Conservation (phyloP, 2,329 filamentous ascomycete species). For the Capronia epimyces region DNA sequence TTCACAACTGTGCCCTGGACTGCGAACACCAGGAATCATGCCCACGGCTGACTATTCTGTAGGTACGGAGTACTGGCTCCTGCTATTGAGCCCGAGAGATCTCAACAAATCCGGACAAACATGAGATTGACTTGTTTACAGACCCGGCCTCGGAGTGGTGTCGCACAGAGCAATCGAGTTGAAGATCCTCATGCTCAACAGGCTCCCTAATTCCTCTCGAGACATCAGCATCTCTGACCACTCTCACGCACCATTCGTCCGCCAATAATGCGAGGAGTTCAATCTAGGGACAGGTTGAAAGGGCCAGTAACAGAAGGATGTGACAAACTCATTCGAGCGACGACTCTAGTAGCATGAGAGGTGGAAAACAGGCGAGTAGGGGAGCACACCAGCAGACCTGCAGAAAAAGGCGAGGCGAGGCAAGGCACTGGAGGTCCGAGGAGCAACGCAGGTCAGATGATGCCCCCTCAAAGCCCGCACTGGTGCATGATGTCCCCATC, state of each 20-base stretch:
- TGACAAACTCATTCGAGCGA: not conserved
- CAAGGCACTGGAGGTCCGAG: not conserved
- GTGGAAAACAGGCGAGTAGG: not conserved
- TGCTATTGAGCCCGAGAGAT: not conserved
- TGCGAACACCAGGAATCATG: too few species aligned
- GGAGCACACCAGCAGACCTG: slow-evolving; percentile 4
- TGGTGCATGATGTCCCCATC: slow-evolving; percentile 19
- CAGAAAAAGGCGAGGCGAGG: not conserved
- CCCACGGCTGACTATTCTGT: too few species aligned
- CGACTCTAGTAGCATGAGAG: not conserved
- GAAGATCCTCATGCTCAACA: not conserved
- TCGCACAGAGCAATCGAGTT: not conserved
- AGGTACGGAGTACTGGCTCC: not conserved
- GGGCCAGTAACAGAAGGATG: not conserved
- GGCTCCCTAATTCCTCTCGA: not conserved
- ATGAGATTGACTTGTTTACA: not conserved
- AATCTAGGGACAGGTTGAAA: not conserved
- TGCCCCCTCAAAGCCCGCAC: slow-evolving; percentile 14
- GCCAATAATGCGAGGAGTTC: not conserved
- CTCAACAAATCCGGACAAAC: not conserved
- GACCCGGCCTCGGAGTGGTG: not conserved
- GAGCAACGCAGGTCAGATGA: slow-evolving; percentile 23
- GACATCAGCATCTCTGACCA: not conserved
- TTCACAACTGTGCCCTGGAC: not conserved
- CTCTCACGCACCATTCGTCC: not conserved